Conservation (phyloP, 2,329 filamentous ascomycete genomes). For the Talaromyces sp. region DNA sequence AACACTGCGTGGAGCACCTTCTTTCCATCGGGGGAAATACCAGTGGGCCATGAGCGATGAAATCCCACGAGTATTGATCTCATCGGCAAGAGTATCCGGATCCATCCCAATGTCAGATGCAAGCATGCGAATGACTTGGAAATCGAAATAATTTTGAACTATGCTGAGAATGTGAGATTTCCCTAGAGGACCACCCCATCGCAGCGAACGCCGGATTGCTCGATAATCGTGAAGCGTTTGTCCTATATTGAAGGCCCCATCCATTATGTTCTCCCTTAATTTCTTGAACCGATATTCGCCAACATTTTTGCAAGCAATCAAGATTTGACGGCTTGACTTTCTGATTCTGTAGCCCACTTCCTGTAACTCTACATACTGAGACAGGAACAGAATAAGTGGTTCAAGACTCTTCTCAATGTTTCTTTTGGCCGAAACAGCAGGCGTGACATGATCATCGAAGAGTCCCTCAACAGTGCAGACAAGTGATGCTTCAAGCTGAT, state of each 20-base stretch:
- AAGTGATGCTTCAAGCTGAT: background rate
- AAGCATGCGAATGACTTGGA: background rate
- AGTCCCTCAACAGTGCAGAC: constrained; percentile 10
- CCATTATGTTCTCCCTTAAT: background rate
- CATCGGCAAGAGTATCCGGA: background rate
- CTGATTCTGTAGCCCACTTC: background rate
- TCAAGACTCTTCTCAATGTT: constrained; percentile 24
- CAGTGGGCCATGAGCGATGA: constrained; percentile 3
- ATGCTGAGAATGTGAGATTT: background rate
- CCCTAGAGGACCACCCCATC: constrained; percentile 10
- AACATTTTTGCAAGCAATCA: background rate
- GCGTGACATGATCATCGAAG: constrained; percentile 19
- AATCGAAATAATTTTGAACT: background rate
- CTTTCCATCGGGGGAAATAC: constrained; percentile 14
- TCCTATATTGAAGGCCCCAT: background rate
- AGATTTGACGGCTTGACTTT: background rate
- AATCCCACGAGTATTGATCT: background rate
- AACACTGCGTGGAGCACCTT: constrained; percentile 8
- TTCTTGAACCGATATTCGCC: no score
- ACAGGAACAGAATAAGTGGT: background rate
- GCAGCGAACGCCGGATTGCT: background rate
- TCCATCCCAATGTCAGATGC: background rate
- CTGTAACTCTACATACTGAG: constrained; percentile 18
- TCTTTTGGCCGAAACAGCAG: constrained; percentile 21
- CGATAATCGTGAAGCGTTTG: constrained; percentile 8